Evolutionary conservation across 108 stramenopile species (phyloP).

Genomic region (Parmales sp.): DNA sequence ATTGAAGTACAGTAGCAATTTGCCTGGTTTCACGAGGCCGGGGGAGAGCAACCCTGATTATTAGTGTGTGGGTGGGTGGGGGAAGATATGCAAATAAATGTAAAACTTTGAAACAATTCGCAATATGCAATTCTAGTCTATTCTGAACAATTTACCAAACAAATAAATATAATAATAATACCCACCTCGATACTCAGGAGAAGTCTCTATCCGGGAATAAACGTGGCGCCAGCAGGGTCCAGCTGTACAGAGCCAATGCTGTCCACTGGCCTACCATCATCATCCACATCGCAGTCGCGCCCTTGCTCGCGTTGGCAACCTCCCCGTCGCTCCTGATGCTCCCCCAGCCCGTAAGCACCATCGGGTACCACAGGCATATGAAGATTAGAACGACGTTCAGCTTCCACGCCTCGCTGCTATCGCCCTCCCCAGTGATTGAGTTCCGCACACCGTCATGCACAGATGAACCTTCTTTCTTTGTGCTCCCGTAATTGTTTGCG

Average conservation of each 20-base stretch:
- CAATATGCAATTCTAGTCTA: too few relatives aligned
- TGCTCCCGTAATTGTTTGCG: constrained; percentile 17
- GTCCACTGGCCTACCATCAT: constrained; percentile 80
- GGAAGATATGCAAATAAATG: too few relatives aligned
- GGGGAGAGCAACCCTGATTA: not conserved
- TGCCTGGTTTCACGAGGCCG: not conserved
- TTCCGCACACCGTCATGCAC: not conserved
- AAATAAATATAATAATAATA: too few relatives aligned
- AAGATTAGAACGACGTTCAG: constrained; percentile 71
- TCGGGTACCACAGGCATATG: constrained; percentile 70
- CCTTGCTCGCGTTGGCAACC: constrained; percentile 63
- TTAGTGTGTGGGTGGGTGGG: too few relatives aligned
- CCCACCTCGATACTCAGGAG: constrained; percentile 25
- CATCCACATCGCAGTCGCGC: constrained; percentile 80
- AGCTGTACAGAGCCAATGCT: constrained; percentile 61
- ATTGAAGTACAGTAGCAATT: not conserved
- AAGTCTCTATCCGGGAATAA: constrained; percentile 87
- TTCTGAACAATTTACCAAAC: too few relatives aligned
- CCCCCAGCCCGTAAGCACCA: constrained; percentile 87
- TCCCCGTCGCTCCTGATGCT: constrained; percentile 49
- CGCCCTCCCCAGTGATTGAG: not conserved
- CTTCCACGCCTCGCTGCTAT: constrained; percentile 55
- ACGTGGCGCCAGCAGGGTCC: constrained; percentile 80
- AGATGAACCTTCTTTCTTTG: constrained; percentile 33
- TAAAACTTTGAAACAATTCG: too few relatives aligned